Evolutionary conservation across 768 basidiomycete genomes (phyloP).

Genomic region (Cystobasidium ongulense): DNA sequence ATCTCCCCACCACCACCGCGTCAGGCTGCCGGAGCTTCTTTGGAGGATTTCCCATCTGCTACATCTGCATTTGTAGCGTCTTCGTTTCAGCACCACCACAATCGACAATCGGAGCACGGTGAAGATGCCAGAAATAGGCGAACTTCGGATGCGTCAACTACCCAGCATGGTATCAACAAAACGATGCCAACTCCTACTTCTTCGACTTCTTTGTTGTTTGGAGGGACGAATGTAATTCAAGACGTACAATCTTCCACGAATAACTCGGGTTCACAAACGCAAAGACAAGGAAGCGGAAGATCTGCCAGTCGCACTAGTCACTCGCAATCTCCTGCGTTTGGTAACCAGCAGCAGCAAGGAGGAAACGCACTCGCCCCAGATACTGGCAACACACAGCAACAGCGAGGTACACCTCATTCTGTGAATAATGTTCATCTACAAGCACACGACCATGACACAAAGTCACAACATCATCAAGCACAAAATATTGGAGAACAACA

Average conservation of each 20-base stretch:
- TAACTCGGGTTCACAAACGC: not conserved
- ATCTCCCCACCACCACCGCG: not conserved
- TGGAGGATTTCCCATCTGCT: not conserved
- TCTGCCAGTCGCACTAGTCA: not conserved
- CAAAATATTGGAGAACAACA: slow-evolving; percentile 2
- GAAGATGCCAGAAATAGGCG: slow-evolving; percentile 2
- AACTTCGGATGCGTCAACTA: not conserved
- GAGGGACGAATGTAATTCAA: not conserved
- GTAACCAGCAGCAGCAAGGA: not conserved
- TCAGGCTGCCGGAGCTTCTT: not conserved
- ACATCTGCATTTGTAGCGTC: not conserved
- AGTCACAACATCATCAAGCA: not conserved
- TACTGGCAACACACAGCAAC: not conserved
- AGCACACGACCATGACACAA: not conserved
- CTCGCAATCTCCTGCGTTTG: not conserved
- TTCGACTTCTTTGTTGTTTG: slow-evolving; percentile 12
- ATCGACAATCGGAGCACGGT: not conserved
- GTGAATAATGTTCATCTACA: not conserved
- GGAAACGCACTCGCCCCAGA: not conserved
- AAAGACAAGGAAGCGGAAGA: not conserved
- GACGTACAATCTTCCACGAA: not conserved
- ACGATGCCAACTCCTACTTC: not conserved
- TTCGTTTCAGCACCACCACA: not conserved
- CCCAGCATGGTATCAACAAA: not conserved
- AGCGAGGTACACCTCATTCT: not conserved